phyloP scores from a whole-genome alignment of 192 early-diverging fungal genomes.

The Umbelopsis vinacea region DNA sequence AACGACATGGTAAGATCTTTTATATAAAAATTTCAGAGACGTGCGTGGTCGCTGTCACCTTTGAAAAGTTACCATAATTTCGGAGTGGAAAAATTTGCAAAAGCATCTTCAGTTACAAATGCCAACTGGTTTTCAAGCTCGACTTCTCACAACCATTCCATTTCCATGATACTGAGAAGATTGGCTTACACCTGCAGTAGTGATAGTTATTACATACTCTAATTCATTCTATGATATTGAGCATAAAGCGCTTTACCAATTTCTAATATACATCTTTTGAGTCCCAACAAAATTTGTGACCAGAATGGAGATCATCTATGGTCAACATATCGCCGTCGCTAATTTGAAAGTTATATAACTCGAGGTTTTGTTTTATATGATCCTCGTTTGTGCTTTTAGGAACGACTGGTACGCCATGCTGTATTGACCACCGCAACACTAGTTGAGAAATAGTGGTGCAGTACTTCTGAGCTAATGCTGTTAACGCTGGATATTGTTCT shows the following conservation, averaged over 20 bases:
- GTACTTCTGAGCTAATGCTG: conserved; percentile 29
- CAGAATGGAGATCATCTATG: conserved; percentile 38
- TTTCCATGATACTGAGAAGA: no score
- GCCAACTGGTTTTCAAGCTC: no score
- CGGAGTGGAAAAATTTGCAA: no score
- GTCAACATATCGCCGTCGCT: conserved; percentile 24
- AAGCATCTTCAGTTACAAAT: no score
- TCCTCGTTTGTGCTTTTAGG: conserved; percentile 12
- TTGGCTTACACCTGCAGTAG: no score
- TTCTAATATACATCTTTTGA: conserved; percentile 13
- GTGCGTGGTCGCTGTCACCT: no score
- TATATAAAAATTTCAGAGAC: background rate
- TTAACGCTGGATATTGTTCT: conserved; percentile 26
- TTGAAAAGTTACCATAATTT: no score
- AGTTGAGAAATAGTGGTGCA: conserved; percentile 19
- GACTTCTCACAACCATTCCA: no score
- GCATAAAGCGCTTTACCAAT: background rate
- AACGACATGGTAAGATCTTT: conserved; percentile 23
- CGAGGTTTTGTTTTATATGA: background rate
- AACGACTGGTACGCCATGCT: conserved; percentile 1
- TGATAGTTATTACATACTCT: no score
- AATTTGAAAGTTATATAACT: background rate
- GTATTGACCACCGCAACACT: conserved; percentile 11
- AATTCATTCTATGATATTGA: background rate
- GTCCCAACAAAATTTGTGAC: conserved; percentile 38